These are phyloP conservation scores for Rhizophagus sp. DNA, from an alignment of 192 early-diverging fungal genomes.

Conservation along the genomic window DNA sequence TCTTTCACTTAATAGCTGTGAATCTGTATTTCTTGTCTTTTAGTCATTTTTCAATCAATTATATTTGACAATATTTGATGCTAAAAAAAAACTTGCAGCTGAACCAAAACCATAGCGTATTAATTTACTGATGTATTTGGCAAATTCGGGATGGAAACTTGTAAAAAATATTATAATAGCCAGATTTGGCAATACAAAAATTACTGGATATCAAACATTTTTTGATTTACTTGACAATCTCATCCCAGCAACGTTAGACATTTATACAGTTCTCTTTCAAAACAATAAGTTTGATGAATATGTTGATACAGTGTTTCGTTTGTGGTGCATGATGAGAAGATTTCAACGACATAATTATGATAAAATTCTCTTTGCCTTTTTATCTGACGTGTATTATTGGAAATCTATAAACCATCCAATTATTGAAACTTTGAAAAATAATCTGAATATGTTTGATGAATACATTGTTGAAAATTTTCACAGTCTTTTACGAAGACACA, in stretches of 20 bases:
- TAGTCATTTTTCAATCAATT: constrained; percentile 6
- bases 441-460: constrained; percentile 11
- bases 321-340: neutral
- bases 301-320: neutral
- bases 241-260: neutral
- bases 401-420: neutral
- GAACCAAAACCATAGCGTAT: neutral
- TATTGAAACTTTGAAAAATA: constrained; percentile 1
- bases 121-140: constrained; percentile 15
- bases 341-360: neutral
- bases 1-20: no score
- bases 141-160: neutral
- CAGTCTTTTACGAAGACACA: neutral
- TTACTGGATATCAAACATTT: neutral
- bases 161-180: neutral
- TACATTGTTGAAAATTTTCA: neutral
- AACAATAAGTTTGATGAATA: constrained; percentile 9
- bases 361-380: neutral
- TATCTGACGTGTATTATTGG: constrained; percentile 12
- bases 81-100: constrained; percentile 6
- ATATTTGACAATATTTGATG: constrained; percentile 1
- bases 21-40: constrained; percentile 4
- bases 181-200: constrained; percentile 5
- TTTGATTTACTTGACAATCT: constrained; percentile 3
- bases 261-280: constrained; percentile 9